These are phyloP conservation scores for Biscutella auriculata DNA, from an alignment of 441 rosid species.

Conservation along the genomic window DNA sequence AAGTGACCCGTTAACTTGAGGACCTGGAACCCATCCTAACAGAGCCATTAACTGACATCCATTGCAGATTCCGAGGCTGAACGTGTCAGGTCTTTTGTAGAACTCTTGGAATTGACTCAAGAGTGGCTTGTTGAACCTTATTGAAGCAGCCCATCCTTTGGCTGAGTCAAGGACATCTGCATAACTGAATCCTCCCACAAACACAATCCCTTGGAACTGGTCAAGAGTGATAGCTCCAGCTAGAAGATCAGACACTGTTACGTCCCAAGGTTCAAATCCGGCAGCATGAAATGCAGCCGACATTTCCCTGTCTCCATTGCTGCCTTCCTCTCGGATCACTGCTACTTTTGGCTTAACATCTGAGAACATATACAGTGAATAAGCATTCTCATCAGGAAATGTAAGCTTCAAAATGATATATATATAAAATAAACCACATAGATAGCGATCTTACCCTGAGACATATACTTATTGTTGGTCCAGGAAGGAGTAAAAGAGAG, in stretches of 20 bases:
- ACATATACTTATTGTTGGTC: conserved; percentile 51
- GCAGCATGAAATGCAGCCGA: conserved; percentile 80
- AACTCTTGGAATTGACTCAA: conserved; percentile 78
- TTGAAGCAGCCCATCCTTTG: conserved; percentile 99
- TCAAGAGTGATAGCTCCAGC: conserved; percentile 46
- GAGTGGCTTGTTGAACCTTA: conserved; percentile 66
- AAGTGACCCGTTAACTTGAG: conserved; percentile 79
- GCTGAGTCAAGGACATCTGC: conserved; percentile 96
- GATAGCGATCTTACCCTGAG: conserved; percentile 15
- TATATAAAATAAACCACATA: neutral
- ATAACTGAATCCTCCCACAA: conserved; percentile 95
- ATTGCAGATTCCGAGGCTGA: conserved; percentile 92
- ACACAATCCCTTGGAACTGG: conserved; percentile 70
- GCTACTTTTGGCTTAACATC: conserved; percentile 79
- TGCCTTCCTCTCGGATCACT: conserved; percentile 91
- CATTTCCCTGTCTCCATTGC: conserved; percentile 97
- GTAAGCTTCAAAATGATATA: neutral
- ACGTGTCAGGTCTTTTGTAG: conserved; percentile 74
- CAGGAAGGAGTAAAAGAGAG: conserved; percentile 65
- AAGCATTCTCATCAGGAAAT: neutral
- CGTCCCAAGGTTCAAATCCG: conserved; percentile 96
- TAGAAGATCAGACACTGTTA: conserved; percentile 83
- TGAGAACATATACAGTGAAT: conserved; percentile 3
- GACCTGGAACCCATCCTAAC: conserved; percentile 94
- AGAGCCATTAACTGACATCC: conserved; percentile 96